These are phyloP conservation scores for Penicillium sp. DNA, from an alignment of 2,329 filamentous ascomycete species.

Conservation along the genomic window DNA sequence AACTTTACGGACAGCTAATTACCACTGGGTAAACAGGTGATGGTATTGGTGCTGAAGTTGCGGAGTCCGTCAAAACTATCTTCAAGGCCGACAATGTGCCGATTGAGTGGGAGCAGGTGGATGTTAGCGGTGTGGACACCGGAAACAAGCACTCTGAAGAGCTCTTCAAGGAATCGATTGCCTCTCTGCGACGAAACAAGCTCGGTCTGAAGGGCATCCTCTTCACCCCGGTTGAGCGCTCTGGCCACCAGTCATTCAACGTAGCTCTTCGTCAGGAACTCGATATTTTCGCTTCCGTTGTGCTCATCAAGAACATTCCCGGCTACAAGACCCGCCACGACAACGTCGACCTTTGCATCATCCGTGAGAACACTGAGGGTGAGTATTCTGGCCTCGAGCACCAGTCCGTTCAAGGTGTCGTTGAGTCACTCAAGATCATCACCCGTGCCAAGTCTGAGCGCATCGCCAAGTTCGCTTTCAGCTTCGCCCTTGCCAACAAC, in stretches of 20 bases:
- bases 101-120: conserved; percentile 98
- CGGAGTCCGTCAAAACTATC: conserved; percentile 97
- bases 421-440: conserved; percentile 99
- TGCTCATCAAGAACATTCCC: conserved; percentile 99
- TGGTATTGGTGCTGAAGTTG: conserved; percentile 96
- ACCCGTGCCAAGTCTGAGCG: conserved; percentile 98
- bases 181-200: conserved; percentile 97
- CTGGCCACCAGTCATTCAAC: conserved; percentile 99
- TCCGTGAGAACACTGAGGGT: conserved; percentile 99
- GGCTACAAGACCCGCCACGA: conserved; percentile 98
- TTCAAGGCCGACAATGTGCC: conserved; percentile 99
- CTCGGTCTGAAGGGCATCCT: conserved; percentile 98
- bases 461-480: conserved; percentile 98
- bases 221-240: conserved; percentile 94
- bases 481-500: conserved; percentile 97
- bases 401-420: conserved; percentile 93
- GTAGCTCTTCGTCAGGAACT: conserved; percentile 98
- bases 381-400: conserved; percentile 99
- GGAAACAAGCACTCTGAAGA: conserved; percentile 88
- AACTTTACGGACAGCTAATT: conserved; percentile 21
- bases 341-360: conserved; percentile 97
- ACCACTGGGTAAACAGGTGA: conserved; percentile 61
- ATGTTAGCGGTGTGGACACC: conserved; percentile 87
- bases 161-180: conserved; percentile 92
- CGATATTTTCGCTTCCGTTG: conserved; percentile 98